Evolutionary conservation across 495 filamentous ascomycete species (phyloP).

Genomic region (Diplogelasinospora grovesii): DNA sequence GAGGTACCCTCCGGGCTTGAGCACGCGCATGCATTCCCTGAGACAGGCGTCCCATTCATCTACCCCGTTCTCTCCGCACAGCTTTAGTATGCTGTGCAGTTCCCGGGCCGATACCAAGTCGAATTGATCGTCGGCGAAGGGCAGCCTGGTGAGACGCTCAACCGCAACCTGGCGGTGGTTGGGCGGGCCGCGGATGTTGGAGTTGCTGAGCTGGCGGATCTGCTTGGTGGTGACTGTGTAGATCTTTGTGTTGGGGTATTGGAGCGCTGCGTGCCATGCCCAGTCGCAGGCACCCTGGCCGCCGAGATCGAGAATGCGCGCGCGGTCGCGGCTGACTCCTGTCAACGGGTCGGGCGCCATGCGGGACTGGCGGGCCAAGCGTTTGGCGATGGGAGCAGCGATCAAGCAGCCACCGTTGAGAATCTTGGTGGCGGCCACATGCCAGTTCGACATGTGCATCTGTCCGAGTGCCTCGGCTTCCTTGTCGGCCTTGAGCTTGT

Average conservation of each 20-base stretch:
- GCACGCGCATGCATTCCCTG: constrained; percentile 75
- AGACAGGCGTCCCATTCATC: constrained; percentile 90
- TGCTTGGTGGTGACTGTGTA: constrained; percentile 75
- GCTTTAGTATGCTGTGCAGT: constrained; percentile 72
- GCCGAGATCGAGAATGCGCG: constrained; percentile 79
- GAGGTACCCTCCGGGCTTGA: constrained; percentile 88
- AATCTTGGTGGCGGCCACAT: constrained; percentile 67
- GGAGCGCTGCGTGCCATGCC: constrained; percentile 86
- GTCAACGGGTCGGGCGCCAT: constrained; percentile 32
- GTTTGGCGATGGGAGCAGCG: constrained; percentile 62
- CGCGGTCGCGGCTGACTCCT: constrained; percentile 42
- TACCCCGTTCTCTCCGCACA: constrained; percentile 49
- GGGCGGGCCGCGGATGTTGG: constrained; percentile 66
- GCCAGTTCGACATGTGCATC: constrained; percentile 69
- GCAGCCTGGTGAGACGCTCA: constrained; percentile 66
- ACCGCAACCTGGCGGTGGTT: constrained; percentile 83
- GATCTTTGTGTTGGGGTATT: constrained; percentile 76
- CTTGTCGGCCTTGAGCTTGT: constrained; percentile 63
- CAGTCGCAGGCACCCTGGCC: constrained; percentile 83
- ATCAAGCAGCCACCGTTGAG: constrained; percentile 78
- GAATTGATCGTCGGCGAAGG: constrained; percentile 83
- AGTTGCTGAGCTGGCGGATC: constrained; percentile 56
- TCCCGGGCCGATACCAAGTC: constrained; percentile 90
- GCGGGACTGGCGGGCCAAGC: constrained; percentile 45
- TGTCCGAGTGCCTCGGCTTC: constrained; percentile 74